Base-by-base conservation (phyloP, 331 rosid genomes). In the Dryas integrifolia region DNA sequence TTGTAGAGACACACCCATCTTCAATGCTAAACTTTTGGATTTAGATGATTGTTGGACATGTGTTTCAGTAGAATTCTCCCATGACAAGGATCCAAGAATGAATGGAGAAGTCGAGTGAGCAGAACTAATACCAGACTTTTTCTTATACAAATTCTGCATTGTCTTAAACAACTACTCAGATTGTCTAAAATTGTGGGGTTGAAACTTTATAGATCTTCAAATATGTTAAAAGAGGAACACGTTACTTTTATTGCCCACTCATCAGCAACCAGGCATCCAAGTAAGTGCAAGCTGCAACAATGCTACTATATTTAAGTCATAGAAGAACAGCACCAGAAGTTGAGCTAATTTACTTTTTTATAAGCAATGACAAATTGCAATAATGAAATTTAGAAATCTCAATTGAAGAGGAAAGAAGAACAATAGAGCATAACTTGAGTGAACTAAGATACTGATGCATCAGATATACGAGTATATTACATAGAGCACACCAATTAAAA, bases 1-100 rank as follows among this genome's bases (percentile, higher is more conserved):
- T 56, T 78, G 85, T 56, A 86, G 88, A 4, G 74, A 62, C 80
- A 59, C 73, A 44, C 85, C 87, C 88, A 86, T 81, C 49, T 79
- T 77, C 58, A 85, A 80, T 80, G 76, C 75, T 69, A 88, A 82
- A 55, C 78, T 78, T 53, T 75, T 56, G 53, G 95, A 76, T 64
- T 55, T 43, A 7, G 90, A 82, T 40, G 83, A 79, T 56, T 86
- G 83, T 44, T 77, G 82, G 76, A 74, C 57, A 45, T 83, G 80
- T 53, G 77, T 67, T 48, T 83, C 81, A 67, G 86, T 68, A 40
- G 78, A 76, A 71, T 76, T 44, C 12, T 70, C 81, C 84, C 78
- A 75, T 6, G 83, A 62, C 21, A 74, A 59, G 63, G 80, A 76
- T 71, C 80, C 80, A 52, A 77, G 67, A 72, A 72, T 43, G 63